Evolutionary conservation across 1,139 yeast species (phyloP).

Genomic region (Yamadazyma atlantica): DNA sequence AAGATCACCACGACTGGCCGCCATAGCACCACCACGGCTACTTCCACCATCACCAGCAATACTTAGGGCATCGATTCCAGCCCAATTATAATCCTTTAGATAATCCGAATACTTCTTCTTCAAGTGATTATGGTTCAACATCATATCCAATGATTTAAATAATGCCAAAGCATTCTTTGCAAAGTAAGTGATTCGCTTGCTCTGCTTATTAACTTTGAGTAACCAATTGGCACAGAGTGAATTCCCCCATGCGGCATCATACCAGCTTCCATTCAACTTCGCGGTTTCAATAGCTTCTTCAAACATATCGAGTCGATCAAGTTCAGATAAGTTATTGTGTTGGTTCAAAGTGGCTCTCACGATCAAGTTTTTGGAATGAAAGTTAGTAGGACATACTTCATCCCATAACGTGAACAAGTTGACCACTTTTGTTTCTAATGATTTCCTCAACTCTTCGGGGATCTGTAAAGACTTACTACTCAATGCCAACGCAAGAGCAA

Average conservation of each 20-base stretch:
- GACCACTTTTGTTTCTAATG: constrained; percentile 11
- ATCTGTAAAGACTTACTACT: neutral
- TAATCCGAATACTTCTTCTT: constrained; percentile 19
- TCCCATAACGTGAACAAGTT: constrained; percentile 33
- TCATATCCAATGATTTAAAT: constrained; percentile 20
- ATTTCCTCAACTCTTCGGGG: neutral
- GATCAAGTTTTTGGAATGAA: constrained; percentile 32
- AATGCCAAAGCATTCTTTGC: constrained; percentile 21
- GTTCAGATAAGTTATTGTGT: constrained; percentile 19
- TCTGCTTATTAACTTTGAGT: constrained; percentile 23
- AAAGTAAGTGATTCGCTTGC: constrained; percentile 18
- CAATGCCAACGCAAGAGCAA: constrained; percentile 9
- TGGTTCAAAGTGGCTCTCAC: constrained; percentile 31
- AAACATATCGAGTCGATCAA: constrained; percentile 44
- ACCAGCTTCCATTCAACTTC: constrained; percentile 25
- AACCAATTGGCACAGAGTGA: constrained; percentile 51
- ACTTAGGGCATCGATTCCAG: constrained; percentile 24
- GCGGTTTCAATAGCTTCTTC: constrained; percentile 48
- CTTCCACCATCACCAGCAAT: constrained; percentile 1
- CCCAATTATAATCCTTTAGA: constrained; percentile 29
- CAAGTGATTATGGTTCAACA: constrained; percentile 13
- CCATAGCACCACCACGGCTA: no score
- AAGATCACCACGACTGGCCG: neutral
- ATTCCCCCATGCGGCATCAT: constrained; percentile 44
- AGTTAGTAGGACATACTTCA: constrained; percentile 33